Base-by-base conservation (phyloP, 2,329 filamentous ascomycete genomes). In the Colletotrichum kahawae region DNA sequence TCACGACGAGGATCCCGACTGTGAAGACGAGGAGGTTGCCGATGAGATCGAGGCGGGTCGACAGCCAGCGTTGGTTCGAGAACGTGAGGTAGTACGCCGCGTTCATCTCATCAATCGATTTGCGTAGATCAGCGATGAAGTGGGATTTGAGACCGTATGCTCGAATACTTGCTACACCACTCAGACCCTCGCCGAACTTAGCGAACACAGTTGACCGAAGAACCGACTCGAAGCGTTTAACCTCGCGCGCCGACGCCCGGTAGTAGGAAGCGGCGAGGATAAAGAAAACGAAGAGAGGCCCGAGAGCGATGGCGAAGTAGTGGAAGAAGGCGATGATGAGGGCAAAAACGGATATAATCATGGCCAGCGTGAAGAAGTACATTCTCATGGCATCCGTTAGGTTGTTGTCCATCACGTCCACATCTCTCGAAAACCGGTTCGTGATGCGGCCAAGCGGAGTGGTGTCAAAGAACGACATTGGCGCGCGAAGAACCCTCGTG, bases 401-500 rank as follows among this genome's bases (percentile, higher is more conserved):
- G 73, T 93, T 95, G 83, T 98, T 98, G 85, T 98, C 97, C 95
- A 98, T 97, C 71, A 97, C 95, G 81, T 98, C 95, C 54, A 98
- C 94, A 81, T 99, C 97, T 79, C 96, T 94, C 36, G 95, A 97
- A 85, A 98, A 98, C 18, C 97, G 94, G 83, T 98, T 98, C 27
- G 95, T 98, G 82, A 98, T 98, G 48, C 96, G 93, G 24, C 97
- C 97, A 1, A 98, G 90, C 0, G 97, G 97, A 1, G 97, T 98
- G 0, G 97, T 98, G 80, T 99, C 97, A 85, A 98, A 98, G 86
- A 98, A 98, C 6, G 94, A 94, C 95, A 93, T 93, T n/a, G 92
- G 92, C 4, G 92, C 92, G 31, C 92, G 88, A n/a, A 93, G 85
- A 1, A 97, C 95, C 18, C 94, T 90, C 10, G 89, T 92, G 79